Conservation (phyloP, 176 grass and related monocot genomes). For the Pharus latifolius region DNA sequence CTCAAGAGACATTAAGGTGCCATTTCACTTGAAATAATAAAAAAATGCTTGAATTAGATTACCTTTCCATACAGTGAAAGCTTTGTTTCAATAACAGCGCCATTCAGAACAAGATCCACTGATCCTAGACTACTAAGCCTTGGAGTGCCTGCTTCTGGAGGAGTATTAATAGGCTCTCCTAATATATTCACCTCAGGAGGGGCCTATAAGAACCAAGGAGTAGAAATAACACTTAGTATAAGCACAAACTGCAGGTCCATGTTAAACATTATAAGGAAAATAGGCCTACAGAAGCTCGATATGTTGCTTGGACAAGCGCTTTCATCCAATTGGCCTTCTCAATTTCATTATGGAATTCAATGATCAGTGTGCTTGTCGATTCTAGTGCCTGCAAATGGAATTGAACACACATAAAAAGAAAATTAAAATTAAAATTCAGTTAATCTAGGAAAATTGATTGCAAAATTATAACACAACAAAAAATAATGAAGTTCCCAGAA, state of each 20-base stretch:
- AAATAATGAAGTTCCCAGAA: not conserved
- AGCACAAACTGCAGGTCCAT: not conserved
- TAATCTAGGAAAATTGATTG: not conserved
- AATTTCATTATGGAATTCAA: conserved; percentile 65
- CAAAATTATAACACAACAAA: not conserved
- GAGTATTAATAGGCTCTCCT: conserved; percentile 44
- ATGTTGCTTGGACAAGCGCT: conserved; percentile 76
- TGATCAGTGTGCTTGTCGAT: conserved; percentile 74
- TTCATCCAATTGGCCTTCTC: conserved; percentile 85
- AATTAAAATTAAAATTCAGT: not conserved
- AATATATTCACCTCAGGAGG: conserved; percentile 74
- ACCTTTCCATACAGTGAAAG: conserved; percentile 85
- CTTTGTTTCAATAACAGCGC: conserved; percentile 80
- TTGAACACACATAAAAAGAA: conserved; percentile 9
- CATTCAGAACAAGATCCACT: conserved; percentile 91
- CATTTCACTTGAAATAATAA: not conserved
- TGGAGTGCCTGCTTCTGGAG: conserved; percentile 41
- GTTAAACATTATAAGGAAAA: conserved; percentile 17
- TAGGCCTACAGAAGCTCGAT: conserved; percentile 75
- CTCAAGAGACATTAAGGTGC: not conserved
- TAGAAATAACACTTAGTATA: not conserved
- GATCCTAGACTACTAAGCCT: conserved; percentile 55
- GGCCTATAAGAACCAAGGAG: conserved; percentile 37
- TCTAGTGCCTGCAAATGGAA: conserved; percentile 78
- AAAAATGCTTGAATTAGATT: conserved; percentile 16